Base-by-base conservation (phyloP, 176 grass and related monocot genomes). In the Calamus simplicifolius region DNA sequence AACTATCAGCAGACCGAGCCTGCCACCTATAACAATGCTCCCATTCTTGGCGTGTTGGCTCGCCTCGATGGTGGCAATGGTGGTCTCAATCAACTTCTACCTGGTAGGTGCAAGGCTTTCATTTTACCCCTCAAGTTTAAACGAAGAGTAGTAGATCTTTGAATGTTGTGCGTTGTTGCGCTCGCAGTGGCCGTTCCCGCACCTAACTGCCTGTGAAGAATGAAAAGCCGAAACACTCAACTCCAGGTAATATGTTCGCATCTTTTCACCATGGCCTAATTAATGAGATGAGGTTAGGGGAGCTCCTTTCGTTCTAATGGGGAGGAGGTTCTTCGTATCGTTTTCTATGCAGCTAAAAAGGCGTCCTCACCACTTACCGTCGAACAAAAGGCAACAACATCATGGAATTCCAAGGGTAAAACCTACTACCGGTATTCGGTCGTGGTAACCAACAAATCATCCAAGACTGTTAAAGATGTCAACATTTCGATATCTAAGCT, bases 1-100 rank as follows among this genome's bases (percentile, higher is more conserved):
- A 97, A 97, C 68, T 97, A 85, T 54, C n/a, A 85, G 56, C 92
- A 96, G 78, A 96, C 92, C 0, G 92, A 96, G 73, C 83, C 80
- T 0, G 59, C 87, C 27, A 96, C 87, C 27, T 96, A 96, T 58
- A 96, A 96, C 75, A 96, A 87, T 53, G 87, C 92, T 26, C 92
- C 92, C 5, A 57, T 97, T 2, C 68, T 88, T 53, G 87, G 92
- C 18, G 69, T 97, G 3, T 61, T 97, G 53, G 92, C 92, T 28
- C 72, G 92, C 0, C 73, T 97, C 1, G 77, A 82, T 57, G 81
- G 18, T 49, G 91, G 90, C 3, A 73, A 69, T 2, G 76, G 54
- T 18, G 71, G 80, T 4, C 61, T 81, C 6, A 67, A 7, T 29
- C 82, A 76, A 25, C 77, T 82, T 2, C 48, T 84, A 59, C 58